Base-by-base conservation (phyloP, 2,329 filamentous ascomycete species). In the Ceratocystiopsis brevicomis region DNA sequence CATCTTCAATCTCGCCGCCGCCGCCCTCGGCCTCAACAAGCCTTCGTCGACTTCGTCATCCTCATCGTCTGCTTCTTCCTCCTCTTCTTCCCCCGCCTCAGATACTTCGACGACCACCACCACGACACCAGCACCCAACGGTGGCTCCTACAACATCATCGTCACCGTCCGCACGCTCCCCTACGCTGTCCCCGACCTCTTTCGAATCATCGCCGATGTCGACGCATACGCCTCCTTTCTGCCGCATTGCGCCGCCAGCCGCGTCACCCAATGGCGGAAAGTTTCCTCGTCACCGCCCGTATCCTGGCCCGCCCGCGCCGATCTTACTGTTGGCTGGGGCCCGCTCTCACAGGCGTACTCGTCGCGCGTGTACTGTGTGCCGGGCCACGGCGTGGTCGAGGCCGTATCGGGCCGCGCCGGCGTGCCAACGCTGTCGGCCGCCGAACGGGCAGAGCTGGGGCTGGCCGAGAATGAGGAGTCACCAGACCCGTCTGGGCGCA, bases 141-240 rank as follows among this genome's bases (percentile, higher is more conserved):
- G 48, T 51, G 39, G 30, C 52, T 45, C 56, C 47, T 51, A 59
- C 58, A 82, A 87, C 56, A 73, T 66, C 50, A 69, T 96, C 45
- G 74, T 71, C 42, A 86, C 85, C 12, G 68, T 70, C 17, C 81
- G 85, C 48, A 80, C 70, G 4, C 78, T 96, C 14, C 81, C 82
- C 14, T 92, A 92, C 66, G 63, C 77, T 1, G 66, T 76, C 32
- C 54, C 61, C 5, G 66, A 74, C 1, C 76, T 98, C 52, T 98
- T 90, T 72, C 67, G 69, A 51, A 71, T 95, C 44, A 87, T 98
- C 59, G 77, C 86, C 62, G 85, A 95, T 60, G 77, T 98, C 50
- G 74, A 84, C 59, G 76, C 75, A 49, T 98, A 98, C 71, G 66
- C 71, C 35, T 59, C 67, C 50, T 98, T 96, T 67, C 74, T 98